Evolutionary conservation across 345 rosid species (phyloP), one percentile per base, ranked within the genome.

Genomic region (Atalantia buxifolia): DNA sequence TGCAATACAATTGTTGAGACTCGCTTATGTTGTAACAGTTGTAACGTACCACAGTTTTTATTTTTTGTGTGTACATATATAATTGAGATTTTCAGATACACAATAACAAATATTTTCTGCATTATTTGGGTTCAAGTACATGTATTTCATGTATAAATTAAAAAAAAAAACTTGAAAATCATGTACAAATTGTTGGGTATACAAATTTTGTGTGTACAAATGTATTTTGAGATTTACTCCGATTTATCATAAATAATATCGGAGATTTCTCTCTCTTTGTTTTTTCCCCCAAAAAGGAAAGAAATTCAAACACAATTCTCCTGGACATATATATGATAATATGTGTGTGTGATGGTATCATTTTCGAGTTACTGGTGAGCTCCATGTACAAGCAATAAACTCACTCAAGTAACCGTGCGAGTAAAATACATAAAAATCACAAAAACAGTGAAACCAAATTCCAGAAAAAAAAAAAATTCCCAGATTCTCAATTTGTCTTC

Each of bases 341-440:
- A 35, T 5, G 36, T 35, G 36, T 5, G 36, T 21, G 24, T n/a
- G 57, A 50, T 6, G 14, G 60, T 81, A 63, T 79, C 14, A 35
- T 5, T 60, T 48, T 78, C 0, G 25, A 77, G 79, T 77, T 59
- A 79, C 87, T 81, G 84, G 81, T 82, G 87, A 79, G 84, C 86
- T 80, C 69, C 67, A 76, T 79, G 75, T 84, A 83, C 83, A 79
- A 50, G 67, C 78, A 78, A 68, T 70, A 80, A 69, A 65, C 90
- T 86, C 85, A 84, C 88, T 83, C 92, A n/a, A 81, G 76, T 76
- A 80, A 85, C 89, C 78, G 65, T 36, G 61, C 35, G 56, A 50
- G 61, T 66, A 50, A 66, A 50, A 61, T 72, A 59, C 57, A 81
- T 65, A 68, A 77, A 57, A 81, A 76, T 60, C 77, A 84, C 82